Conservation (phyloP, 768 basidiomycete genomes). For the Glaciozyma antarctica region DNA sequence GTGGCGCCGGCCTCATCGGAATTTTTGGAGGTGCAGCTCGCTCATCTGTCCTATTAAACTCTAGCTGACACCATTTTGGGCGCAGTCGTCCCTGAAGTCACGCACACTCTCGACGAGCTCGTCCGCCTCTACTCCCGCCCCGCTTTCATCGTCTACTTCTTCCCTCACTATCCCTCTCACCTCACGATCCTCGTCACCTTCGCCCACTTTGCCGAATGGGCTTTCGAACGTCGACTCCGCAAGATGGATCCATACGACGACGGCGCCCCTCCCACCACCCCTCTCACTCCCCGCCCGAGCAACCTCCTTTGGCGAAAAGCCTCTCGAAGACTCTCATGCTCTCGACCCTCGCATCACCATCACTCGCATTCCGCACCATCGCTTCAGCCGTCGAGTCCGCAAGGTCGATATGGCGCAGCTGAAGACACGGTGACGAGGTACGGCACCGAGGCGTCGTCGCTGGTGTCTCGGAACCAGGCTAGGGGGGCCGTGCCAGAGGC, state of each 20-base stretch:
- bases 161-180: conserved; percentile 54
- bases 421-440: neutral
- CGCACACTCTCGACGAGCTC: conserved; percentile 75
- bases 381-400: too few species aligned
- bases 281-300: neutral
- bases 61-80: too few species aligned
- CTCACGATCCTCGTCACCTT: conserved; percentile 54
- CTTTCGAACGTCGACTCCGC: conserved; percentile 10
- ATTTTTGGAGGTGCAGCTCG: conserved; percentile 53
- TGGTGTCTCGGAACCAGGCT: neutral
- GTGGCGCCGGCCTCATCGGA: conserved; percentile 79
- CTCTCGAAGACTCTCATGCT: neutral
- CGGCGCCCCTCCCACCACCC: neutral
- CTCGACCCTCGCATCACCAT: neutral
- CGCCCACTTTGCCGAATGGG: conserved; percentile 43
- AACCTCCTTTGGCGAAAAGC: neutral
- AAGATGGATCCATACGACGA: neutral
- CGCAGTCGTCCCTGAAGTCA: conserved; percentile 70
- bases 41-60: too few species aligned
- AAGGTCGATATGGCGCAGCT: neutral
- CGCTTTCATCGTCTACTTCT: conserved; percentile 72
- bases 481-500: neutral
- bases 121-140: conserved; percentile 64
- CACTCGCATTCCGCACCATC: neutral
- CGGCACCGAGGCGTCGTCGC: neutral